Evolutionary conservation across 768 basidiomycete species (phyloP), one percentile per base, ranked within the genome.

Genomic region (Inosperma sp.): DNA sequence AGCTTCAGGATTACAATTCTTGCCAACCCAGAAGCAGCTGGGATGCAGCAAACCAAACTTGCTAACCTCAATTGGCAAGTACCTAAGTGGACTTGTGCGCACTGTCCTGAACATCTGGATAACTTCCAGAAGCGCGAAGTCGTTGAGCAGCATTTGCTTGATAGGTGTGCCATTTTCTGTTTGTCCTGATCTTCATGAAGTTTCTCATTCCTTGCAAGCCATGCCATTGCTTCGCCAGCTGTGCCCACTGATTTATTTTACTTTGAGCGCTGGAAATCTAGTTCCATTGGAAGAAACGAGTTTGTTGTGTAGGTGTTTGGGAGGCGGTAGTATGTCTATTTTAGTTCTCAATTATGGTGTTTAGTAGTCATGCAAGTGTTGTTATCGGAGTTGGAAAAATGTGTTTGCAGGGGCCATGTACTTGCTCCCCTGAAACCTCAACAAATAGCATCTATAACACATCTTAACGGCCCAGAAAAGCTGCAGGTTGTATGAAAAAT

Each of bases 101-200:
- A 40, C 19, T 49, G 48, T 29, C 27, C 48, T 21, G 48, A 49
- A n/a, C 27, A 40, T 14, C 5, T 29, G 23, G 48, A 40, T 17
- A 40, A 49, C n/a, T 37, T 49, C 10, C 23, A 41, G 22, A 31
- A n/a, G 7, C 37, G 48, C 14, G 3, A 49, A 6, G 26, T 9
- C 4, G 37, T 49, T 6, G n/a, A 17, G n/a, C 25, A 29, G 13
- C 48, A 49, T 40, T 37, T 49, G 12, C 22, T 10, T 7, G 13
- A 49, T 12, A n/a, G 14, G 37, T 40, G 27, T 14, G 31, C 34
- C 5, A 8, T 26, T 9, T 10, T 9, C 23, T 42, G 23, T 3
- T 2, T 42, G n/a, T 42, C 7, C 5, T 21, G 6, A 13, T 39
- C 17, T 9, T 40, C 25, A 2, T 39, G 2, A 6, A 42, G 27